Base-by-base conservation (phyloP, 78 protist genomes). In the Speleostelium caveatum region DNA sequence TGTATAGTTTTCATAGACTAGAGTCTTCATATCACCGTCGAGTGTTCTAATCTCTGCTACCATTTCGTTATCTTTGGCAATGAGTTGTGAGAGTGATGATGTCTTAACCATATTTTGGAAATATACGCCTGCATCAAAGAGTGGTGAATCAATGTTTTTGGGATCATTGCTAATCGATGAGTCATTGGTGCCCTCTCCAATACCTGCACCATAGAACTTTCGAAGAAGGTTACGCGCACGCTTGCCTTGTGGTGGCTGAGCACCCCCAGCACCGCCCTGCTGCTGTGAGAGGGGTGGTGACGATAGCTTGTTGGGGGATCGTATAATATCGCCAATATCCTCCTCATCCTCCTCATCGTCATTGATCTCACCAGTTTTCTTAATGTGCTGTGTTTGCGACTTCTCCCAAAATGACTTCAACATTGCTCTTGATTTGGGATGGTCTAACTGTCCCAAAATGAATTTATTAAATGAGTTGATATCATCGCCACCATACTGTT, bases 1-100 rank as follows among this genome's bases (percentile, higher is more conserved):
- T 73, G 96, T 98, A 94, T 98, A 98, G 87, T 98, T 98, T 19
- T 98, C 98, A 69, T 97, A 97, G 32, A 98, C 99, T 12, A 98
- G 76, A 26, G 88, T 97, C 66, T 98, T 97, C 96, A 98, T 85
- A 62, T 96, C 96, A 61, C 75, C 66, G 49, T 98, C 98, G n/a
- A 98, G 68, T 16, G 76, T 83, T 39, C 73, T 22, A 61, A 95
- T 94, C 67, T 75, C 93, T 12, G 69, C 42, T 12, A 86, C 86
- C 86, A 86, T 55, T 35, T 86, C 76, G 38, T 86, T 86, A 66
- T 86, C 93, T 32, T 75, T 86, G 28, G 42, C 53, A 35, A 86
- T 72, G 22, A 86, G 66, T 60, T 86, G 93, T 28, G 35, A 59
- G 0, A 86, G 51, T 24, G 93, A 60, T 49, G 75, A 66, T 58